phyloP scores from a whole-genome alignment of 441 rosid genomes.

The Populus hybrid region DNA sequence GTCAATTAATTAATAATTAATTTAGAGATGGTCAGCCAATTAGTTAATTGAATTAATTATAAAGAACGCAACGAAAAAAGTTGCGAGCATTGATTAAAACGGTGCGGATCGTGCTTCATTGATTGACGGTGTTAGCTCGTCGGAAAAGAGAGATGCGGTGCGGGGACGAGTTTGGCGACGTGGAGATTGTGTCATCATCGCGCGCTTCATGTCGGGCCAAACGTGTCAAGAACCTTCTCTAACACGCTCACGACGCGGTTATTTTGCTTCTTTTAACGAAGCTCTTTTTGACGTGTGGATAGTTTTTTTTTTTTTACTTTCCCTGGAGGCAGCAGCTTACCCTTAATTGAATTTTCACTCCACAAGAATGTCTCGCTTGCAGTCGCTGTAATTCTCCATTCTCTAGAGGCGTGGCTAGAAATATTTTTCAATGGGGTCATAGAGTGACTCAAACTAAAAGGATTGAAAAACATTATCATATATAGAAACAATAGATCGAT shows the following conservation, averaged over 20 bases:
- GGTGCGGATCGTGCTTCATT: conserved; percentile 12
- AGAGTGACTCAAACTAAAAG: neutral
- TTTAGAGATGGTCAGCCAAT: too few relatives aligned
- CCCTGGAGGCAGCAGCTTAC: neutral
- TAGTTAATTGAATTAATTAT: too few relatives aligned
- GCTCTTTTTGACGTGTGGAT: neutral
- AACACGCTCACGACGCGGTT: neutral
- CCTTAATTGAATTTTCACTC: neutral
- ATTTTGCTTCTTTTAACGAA: neutral
- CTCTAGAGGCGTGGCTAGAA: neutral
- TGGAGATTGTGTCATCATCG: conserved; percentile 35
- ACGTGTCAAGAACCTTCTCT: neutral
- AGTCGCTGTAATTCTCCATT: neutral
- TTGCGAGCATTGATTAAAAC: conserved; percentile 1
- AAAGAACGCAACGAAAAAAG: neutral
- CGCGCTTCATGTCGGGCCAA: conserved; percentile 3
- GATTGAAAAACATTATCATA: too few relatives aligned
- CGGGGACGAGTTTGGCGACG: conserved; percentile 42
- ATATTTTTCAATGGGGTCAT: neutral
- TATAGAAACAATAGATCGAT: too few relatives aligned
- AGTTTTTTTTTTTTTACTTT: neutral
- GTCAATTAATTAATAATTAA: too few relatives aligned
- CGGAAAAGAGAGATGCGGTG: conserved; percentile 25
- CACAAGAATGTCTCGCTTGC: neutral
- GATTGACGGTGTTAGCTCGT: conserved; percentile 28